Evolutionary conservation across 257 asterid genomes (phyloP).

Genomic region (Cynanchum wilfordii): DNA sequence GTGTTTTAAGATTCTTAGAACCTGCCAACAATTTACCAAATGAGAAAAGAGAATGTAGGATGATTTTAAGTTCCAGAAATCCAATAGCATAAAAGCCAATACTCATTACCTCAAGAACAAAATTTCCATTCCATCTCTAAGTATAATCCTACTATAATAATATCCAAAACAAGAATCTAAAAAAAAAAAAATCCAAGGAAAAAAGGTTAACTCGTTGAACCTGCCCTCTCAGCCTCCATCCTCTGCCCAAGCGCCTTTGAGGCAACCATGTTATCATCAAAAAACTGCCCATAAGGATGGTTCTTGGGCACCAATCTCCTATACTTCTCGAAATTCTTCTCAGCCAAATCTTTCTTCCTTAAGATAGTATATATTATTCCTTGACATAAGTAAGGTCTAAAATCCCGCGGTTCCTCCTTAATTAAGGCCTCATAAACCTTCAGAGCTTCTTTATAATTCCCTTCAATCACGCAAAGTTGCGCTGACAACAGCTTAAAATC

Average conservation of each 20-base stretch:
- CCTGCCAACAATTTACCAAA: not conserved
- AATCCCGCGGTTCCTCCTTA: conserved; percentile 90
- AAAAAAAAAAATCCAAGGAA: not conserved
- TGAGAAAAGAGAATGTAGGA: not conserved
- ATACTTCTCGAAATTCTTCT: conserved; percentile 73
- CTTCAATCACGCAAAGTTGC: conserved; percentile 67
- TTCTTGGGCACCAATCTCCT: conserved; percentile 74
- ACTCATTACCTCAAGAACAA: conserved; percentile 13
- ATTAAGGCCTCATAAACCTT: conserved; percentile 57
- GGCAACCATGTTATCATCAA: conserved; percentile 86
- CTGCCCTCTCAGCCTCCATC: conserved; percentile 42
- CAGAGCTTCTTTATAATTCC: conserved; percentile 62
- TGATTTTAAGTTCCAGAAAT: not conserved
- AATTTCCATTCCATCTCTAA: conserved; percentile 3
- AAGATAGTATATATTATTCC: conserved; percentile 77
- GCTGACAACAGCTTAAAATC: conserved; percentile 84
- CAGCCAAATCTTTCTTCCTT: conserved; percentile 73
- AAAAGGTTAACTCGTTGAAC: conserved; percentile 34
- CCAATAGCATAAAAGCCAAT: conserved; percentile 4
- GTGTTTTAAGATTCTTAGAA: not conserved
- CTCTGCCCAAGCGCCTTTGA: conserved; percentile 73
- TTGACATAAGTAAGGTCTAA: conserved; percentile 86
- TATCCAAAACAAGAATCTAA: not conserved
- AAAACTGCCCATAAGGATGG: conserved; percentile 74
- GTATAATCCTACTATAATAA: not conserved